phyloP scores from a whole-genome alignment of 805 yeast genomes.

The Pichia pseudocactophila region DNA sequence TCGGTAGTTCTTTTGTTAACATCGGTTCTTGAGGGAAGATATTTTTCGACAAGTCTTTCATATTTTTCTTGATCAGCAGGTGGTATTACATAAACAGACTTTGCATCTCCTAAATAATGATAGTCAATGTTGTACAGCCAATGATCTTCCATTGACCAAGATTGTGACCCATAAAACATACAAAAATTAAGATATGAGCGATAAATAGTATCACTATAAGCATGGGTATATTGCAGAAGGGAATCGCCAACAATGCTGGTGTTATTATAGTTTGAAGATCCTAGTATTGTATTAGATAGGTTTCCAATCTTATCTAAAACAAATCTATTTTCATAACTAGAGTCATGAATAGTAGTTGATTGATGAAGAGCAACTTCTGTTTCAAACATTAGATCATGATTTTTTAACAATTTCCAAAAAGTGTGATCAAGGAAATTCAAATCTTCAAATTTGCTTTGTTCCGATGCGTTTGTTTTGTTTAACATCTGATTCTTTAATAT shows the following conservation, averaged over 20 bases:
- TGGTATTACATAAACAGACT: conserved; percentile 56
- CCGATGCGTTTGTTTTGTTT: conserved; percentile 11
- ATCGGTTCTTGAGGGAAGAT: conserved; percentile 4
- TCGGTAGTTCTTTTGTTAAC: conserved; percentile 5
- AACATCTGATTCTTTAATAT: conserved; percentile 28
- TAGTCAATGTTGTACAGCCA: conserved; percentile 45
- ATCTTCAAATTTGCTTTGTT: conserved; percentile 9
- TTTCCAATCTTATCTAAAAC: conserved; percentile 6
- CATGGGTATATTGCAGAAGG: conserved; percentile 36
- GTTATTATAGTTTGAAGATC: conserved; percentile 54
- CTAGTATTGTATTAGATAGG: conserved; percentile 10
- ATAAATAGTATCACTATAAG: conserved; percentile 34
- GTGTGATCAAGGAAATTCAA: conserved; percentile 29
- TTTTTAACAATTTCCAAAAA: conserved; percentile 34
- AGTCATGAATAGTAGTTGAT: conserved; percentile 32
- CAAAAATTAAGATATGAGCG: conserved; percentile 41
- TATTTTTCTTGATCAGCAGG: conserved; percentile 44
- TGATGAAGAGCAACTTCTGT: conserved; percentile 30
- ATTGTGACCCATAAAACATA: conserved; percentile 43
- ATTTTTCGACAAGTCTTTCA: conserved; percentile 32
- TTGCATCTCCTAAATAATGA: conserved; percentile 46
- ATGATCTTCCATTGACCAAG: conserved; percentile 57
- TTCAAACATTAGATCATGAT: conserved; percentile 24
- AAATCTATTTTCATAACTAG: conserved; percentile 26
- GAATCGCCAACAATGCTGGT: conserved; percentile 43